Evolutionary conservation across 768 basidiomycete genomes (phyloP), one percentile per base, ranked within the genome.

Genomic region (Phanerochaete carnosa): DNA sequence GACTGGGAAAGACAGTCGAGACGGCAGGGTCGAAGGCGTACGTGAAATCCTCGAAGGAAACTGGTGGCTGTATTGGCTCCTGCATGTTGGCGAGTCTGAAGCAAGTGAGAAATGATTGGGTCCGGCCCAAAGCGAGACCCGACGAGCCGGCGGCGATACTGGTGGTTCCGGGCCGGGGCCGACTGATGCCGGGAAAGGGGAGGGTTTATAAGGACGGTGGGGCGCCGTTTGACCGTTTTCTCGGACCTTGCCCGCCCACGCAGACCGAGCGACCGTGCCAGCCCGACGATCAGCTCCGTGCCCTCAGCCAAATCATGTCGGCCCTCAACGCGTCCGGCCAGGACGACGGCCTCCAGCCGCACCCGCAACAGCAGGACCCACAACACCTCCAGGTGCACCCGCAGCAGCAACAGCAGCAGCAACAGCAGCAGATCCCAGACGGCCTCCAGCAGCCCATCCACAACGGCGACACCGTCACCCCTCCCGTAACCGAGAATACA

Each of bases 301-400:
- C 26, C 45, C 45, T 49, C 56, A 37, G 47, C 47, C 50, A 25
- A 54, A 43, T 43, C 77, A 89, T 89, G 87, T 88, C 88, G 85
- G 87, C 85, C 78, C 84, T 88, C 77, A 80, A 81, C 79, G 84
- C 85, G 78, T 85, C 86, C 86, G 77, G 84, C 79, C 74, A 85
- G 80, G 69, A 87, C 80, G 73, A 84, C 51, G 54, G 54, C 54
- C 62, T 62, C 23, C 62, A 58, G 56, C 57, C 49, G 50, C 57
- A 47, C 22, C 55, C 26, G 28, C 59, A 60, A 32, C 23, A 82
- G 59, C 84, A 88, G 70, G 88, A 89, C 74, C 76, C 81, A 58
- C 80, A 81, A 67, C 79, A 80, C 65, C 77, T 80, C 26, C 80
- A 80, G 59, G 75, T 73, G 45, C 77, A 76, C 43, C 77, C 76